A percentile compares a stretch with the other conserved stretches of the same genome.
Evolutionary conservation across 2,329 filamentous ascomycete genomes (phyloP).

Genomic region (Hymenoscyphus fructigenus): DNA sequence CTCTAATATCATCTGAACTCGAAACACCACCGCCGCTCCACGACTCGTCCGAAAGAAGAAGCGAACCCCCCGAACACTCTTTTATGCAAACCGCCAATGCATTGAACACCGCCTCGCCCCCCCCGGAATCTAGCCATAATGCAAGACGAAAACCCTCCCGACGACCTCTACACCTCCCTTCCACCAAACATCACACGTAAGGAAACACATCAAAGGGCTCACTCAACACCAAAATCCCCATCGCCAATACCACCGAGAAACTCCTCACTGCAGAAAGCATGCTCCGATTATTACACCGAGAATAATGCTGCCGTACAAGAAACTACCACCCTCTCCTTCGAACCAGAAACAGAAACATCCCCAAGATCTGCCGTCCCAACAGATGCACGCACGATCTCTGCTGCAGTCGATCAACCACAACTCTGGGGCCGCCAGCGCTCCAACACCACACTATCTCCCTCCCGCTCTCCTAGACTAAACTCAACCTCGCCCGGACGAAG

Average conservation of each 20-base stretch:
- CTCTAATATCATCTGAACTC: not conserved
- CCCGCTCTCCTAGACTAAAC: constrained; percentile 20
- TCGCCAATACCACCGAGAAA: constrained; percentile 19
- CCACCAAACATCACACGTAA: constrained; percentile 5
- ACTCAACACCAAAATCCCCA: constrained; percentile 11
- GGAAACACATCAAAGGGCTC: constrained; percentile 13
- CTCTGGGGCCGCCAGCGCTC: constrained; percentile 27
- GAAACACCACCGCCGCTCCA: not conserved
- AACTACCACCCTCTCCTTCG: constrained; percentile 11
- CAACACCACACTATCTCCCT: constrained; percentile 28
- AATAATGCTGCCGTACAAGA: constrained; percentile 20
- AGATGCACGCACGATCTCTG: constrained; percentile 16
- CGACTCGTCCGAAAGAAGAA: constrained; percentile 20
- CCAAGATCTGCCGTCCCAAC: constrained; percentile 7
- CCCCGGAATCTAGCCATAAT: constrained; percentile 16
- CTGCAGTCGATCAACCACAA: constrained; percentile 21
- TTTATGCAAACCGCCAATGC: constrained; percentile 1
- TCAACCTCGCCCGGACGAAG: constrained; percentile 21
- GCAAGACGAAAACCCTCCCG: constrained; percentile 11
- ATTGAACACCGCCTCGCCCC: constrained; percentile 19
- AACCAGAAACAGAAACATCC: constrained; percentile 13
- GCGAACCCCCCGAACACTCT: constrained; percentile 17
- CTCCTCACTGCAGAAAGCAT: constrained; percentile 30
- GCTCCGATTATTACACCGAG: constrained; percentile 30
- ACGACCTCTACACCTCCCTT: constrained; percentile 5